These are phyloP conservation scores for Tetracladium setigerum DNA, from an alignment of 495 filamentous ascomycete species.

Conservation along the genomic window DNA sequence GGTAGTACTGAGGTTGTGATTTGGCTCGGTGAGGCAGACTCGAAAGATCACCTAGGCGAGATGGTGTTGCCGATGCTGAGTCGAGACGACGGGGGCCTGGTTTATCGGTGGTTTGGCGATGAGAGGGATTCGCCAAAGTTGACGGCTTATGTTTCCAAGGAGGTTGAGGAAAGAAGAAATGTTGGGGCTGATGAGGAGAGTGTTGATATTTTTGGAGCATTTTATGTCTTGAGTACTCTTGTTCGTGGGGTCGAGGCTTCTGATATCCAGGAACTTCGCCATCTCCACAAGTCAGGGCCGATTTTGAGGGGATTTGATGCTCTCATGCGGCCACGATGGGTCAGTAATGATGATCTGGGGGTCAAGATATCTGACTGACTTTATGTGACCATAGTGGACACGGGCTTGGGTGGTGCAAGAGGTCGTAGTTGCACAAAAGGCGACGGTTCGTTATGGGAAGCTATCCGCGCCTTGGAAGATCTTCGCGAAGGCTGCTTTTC, in stretches of 20 bases:
- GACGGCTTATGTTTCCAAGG: constrained; percentile 4
- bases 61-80: constrained; percentile 1
- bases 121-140: constrained; percentile 6
- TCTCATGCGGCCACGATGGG: constrained; percentile 9
- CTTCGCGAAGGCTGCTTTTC: constrained; percentile 7
- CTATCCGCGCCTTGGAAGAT: constrained; percentile 11
- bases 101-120: constrained; percentile 10
- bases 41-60: constrained; percentile 8
- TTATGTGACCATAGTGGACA: constrained; percentile 4
- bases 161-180: background rate
- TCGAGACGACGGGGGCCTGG: background rate
- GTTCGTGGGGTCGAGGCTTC: constrained; percentile 3
- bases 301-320: constrained; percentile 7
- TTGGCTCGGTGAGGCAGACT: constrained; percentile 16
- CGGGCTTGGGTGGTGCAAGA: constrained; percentile 16
- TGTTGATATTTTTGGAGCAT: constrained; percentile 11
- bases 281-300: background rate
- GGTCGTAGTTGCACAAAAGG: constrained; percentile 4
- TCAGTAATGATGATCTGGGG: constrained; percentile 1
- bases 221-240: constrained; percentile 7
- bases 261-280: constrained; percentile 9
- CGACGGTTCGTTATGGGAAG: constrained; percentile 10
- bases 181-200: background rate
- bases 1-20: constrained; percentile 8
- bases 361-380: background rate